These are phyloP conservation scores for Marchantia paleacea DNA, from an alignment of 225 moss, liverwort and hornwort species.

Conservation along the genomic window DNA sequence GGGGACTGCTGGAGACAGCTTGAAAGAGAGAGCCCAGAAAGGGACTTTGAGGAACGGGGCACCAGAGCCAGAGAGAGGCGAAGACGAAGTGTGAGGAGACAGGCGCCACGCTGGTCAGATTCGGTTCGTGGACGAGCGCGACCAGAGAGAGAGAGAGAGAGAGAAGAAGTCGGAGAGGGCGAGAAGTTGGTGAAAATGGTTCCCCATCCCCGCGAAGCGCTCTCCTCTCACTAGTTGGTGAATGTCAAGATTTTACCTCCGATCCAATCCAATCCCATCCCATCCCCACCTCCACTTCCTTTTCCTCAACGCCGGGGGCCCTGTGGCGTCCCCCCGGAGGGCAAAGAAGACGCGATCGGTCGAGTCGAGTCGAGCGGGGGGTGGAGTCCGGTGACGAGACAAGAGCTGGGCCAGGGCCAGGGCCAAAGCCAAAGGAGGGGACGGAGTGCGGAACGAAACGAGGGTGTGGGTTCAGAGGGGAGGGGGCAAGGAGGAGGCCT, in stretches of 20 bases:
- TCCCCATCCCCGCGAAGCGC: background rate
- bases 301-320: no score
- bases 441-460: no score
- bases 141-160: background rate
- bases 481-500: background rate
- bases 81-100: background rate
- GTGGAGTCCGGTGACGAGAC: constrained; percentile 1
- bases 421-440: background rate
- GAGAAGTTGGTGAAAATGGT: background rate
- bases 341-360: background rate
- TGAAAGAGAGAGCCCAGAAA: background rate
- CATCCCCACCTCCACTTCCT: background rate
- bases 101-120: background rate
- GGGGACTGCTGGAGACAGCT: background rate
- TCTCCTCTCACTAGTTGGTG: background rate
- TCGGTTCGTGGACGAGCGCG: background rate
- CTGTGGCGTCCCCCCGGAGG: no score
- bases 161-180: background rate
- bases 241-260: background rate
- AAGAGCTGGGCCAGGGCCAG: background rate
- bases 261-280: background rate
- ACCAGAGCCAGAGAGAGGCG: background rate
- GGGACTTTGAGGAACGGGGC: background rate
- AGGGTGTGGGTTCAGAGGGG: no score
- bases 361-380: background rate